A percentile compares a stretch with the other conserved stretches of the same genome.
Evolutionary conservation across 805 yeast species (phyloP).

Genomic region (Kodamaea hsintzibuensis): DNA sequence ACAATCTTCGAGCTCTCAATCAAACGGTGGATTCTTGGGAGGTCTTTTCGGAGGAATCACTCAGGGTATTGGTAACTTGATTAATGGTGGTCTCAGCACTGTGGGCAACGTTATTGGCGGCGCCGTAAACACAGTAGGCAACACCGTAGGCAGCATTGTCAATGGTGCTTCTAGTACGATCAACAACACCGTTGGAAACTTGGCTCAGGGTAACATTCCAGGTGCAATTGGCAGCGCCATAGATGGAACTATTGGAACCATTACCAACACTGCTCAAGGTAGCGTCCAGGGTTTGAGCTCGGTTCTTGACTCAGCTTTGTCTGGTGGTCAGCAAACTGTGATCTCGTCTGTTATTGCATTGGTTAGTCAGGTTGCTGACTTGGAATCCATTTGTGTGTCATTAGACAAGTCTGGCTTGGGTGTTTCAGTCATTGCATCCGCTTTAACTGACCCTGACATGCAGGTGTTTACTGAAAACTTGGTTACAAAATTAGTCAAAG

Average conservation of each 20-base stretch:
- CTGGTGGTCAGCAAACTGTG: slow-evolving; percentile 7
- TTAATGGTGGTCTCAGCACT: slow-evolving; percentile 4
- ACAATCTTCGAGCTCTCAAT: too few species aligned
- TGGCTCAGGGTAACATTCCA: slow-evolving; percentile 1
- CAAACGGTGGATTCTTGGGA: neutral
- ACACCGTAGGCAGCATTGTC: neutral
- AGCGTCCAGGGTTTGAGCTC: neutral
- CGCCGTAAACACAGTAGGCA: neutral
- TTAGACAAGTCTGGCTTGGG: slow-evolving; percentile 26
- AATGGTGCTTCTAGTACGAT: slow-evolving; percentile 3
- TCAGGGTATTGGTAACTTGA: neutral
- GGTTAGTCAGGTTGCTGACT: slow-evolving; percentile 18
- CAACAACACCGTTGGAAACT: slow-evolving; percentile 2
- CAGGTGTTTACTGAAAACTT: slow-evolving; percentile 20
- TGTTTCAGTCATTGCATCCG: slow-evolving; percentile 17
- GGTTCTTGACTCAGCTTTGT: slow-evolving; percentile 1
- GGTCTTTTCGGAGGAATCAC: slow-evolving; percentile 1
- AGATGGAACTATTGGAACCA: slow-evolving; percentile 6
- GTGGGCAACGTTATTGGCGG: slow-evolving; percentile 5
- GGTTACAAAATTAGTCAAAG: slow-evolving; percentile 15
- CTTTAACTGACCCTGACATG: slow-evolving; percentile 17
- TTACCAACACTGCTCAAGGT: slow-evolving; percentile 5
- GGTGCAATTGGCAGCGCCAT: slow-evolving; percentile 8
- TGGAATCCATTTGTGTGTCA: slow-evolving; percentile 21
- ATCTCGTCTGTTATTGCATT: slow-evolving; percentile 16